phyloP scores from a whole-genome alignment of 768 basidiomycete species.

The Pleurotus citrinopileatus region DNA sequence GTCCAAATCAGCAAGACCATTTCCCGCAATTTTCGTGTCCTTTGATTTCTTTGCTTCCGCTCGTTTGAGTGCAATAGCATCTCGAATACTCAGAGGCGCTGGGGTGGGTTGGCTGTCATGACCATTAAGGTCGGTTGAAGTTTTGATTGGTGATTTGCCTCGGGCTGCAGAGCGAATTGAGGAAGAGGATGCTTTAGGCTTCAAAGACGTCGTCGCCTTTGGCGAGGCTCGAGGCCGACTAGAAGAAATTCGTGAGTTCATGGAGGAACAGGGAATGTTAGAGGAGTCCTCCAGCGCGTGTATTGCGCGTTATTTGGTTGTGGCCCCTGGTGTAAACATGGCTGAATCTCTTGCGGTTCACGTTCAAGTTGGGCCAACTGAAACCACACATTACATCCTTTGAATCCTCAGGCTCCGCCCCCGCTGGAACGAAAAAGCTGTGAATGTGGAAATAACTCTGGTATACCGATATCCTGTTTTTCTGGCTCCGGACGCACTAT shows the following conservation, averaged over 20 bases:
- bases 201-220: not conserved
- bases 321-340: not conserved
- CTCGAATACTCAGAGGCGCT: conserved; percentile 56
- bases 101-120: conserved; percentile 21
- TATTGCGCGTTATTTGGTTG: conserved; percentile 2
- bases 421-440: too few relatives aligned
- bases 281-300: not conserved
- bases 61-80: conserved; percentile 75
- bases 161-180: not conserved
- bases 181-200: not conserved
- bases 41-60: conserved; percentile 69
- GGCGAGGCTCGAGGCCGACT: not conserved
- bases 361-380: not conserved
- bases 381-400: too few relatives aligned
- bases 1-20: conserved; percentile 34
- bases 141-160: not conserved
- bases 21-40: conserved; percentile 15
- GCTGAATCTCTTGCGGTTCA: not conserved
- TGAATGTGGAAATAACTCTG: too few relatives aligned
- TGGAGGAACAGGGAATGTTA: not conserved
- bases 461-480: too few relatives aligned
- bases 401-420: too few relatives aligned
- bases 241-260: not conserved
- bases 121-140: not conserved
- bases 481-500: too few relatives aligned